Conservation (phyloP, 2,329 filamentous ascomycete species). For the Botrytis cinerea region DNA sequence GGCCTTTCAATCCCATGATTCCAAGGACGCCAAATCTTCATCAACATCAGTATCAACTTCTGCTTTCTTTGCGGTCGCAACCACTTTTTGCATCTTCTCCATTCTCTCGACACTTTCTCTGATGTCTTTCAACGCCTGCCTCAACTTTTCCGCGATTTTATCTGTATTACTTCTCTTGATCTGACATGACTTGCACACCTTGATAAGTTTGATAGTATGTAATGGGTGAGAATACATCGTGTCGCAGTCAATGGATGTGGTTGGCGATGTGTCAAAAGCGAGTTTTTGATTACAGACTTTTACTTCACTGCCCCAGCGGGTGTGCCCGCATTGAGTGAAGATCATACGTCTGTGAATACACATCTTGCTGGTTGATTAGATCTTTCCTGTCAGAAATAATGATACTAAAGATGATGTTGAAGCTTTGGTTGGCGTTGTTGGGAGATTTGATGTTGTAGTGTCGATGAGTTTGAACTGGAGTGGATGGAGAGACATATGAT, state of each 20-base stretch:
- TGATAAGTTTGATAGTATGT: neutral
- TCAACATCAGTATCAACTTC: neutral
- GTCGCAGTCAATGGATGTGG: slow-evolving; percentile 3
- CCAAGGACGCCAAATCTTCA: neutral
- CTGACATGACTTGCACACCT: neutral
- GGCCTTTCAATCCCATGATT: slow-evolving; percentile 10
- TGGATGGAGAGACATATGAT: neutral
- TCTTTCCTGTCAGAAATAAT: neutral
- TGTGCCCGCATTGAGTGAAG: slow-evolving; percentile 7
- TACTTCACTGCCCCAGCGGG: neutral
- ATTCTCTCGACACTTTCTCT: slow-evolving; percentile 15
- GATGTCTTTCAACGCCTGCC: slow-evolving; percentile 12
- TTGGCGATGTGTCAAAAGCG: neutral
- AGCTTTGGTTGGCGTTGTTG: neutral
- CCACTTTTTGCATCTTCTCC: slow-evolving; percentile 13
- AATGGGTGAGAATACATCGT: slow-evolving; percentile 19
- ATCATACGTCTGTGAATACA: neutral
- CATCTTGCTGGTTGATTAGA: slow-evolving; percentile 16
- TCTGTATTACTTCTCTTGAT: neutral
- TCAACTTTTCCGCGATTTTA: neutral
- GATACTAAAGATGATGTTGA: neutral
- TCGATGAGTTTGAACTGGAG: neutral
- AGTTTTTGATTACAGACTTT: slow-evolving; percentile 2
- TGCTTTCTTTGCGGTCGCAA: slow-evolving; percentile 4
- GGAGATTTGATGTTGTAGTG: neutral